A percentile compares a stretch with the other conserved stretches of the same genome.
phyloP scores from a whole-genome alignment of 2,329 filamentous ascomycete species.

The Didymella pomorum region DNA sequence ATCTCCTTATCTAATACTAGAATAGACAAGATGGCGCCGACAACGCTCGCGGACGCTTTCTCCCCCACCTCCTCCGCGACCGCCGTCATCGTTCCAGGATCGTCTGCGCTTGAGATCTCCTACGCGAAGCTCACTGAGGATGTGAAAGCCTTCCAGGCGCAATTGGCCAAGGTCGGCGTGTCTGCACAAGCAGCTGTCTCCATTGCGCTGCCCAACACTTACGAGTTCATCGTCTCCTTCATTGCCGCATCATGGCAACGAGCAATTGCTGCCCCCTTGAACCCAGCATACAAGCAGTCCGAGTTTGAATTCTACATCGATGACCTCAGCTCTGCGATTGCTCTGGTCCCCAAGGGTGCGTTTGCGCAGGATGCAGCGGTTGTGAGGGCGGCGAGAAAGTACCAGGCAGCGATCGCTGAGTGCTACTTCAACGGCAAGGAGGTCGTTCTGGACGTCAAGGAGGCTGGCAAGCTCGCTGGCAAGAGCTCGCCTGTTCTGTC shows the following conservation, averaged over 20 bases:
- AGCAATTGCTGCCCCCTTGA: constrained; percentile 83
- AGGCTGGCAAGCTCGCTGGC: constrained; percentile 70
- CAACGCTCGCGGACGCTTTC: constrained; percentile 68
- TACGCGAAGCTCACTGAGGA: constrained; percentile 73
- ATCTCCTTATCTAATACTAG: constrained; percentile 10
- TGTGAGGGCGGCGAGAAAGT: constrained; percentile 78
- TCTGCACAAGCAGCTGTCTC: constrained; percentile 75
- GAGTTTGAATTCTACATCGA: constrained; percentile 95
- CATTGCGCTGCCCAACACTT: constrained; percentile 83
- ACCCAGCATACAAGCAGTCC: constrained; percentile 86
- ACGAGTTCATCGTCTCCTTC: constrained; percentile 88
- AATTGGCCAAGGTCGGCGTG: constrained; percentile 79
- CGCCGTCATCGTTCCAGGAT: constrained; percentile 78
- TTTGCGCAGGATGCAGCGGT: constrained; percentile 72
- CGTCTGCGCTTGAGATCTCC: constrained; percentile 70
- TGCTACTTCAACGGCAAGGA: constrained; percentile 79
- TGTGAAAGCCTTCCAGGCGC: constrained; percentile 75
- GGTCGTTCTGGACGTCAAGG: constrained; percentile 80
- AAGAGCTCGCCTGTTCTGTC: constrained; percentile 59
- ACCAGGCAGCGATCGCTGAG: constrained; percentile 84
- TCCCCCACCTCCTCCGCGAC: constrained; percentile 59
- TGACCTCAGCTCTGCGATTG: constrained; percentile 80
- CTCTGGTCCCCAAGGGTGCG: constrained; percentile 77
- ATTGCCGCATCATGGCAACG: constrained; percentile 86
- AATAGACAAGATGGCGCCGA: constrained; percentile 56